Percentiles rank a stretch among this genome's conserved stretches.
Conservation (phyloP, 2,329 filamentous ascomycete genomes). For the Colletotrichum sp. region DNA sequence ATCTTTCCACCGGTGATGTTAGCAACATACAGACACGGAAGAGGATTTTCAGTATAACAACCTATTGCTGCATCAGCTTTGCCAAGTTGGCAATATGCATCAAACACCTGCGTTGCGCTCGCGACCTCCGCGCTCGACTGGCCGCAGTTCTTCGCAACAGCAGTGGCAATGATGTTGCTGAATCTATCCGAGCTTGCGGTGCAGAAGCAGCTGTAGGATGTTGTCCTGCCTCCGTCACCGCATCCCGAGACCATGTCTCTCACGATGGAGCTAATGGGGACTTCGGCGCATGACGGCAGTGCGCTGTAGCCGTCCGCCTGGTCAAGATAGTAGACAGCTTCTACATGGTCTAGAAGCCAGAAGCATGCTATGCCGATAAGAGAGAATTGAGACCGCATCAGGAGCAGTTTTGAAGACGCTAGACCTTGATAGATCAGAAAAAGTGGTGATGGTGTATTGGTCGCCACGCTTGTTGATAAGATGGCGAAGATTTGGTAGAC, state of each 20-base stretch:
- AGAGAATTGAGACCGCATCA: background rate
- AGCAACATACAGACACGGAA: background rate
- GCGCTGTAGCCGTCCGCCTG: background rate
- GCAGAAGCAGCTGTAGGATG: background rate
- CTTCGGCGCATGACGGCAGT: background rate
- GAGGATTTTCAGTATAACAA: fast-evolving
- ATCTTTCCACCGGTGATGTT: background rate
- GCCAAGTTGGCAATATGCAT: background rate
- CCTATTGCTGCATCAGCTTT: background rate
- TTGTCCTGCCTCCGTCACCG: background rate
- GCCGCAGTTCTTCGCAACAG: background rate
- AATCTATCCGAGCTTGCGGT: background rate
- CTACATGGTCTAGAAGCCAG: background rate
- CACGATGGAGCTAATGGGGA: background rate
- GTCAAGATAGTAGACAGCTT: background rate
- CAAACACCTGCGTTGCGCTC: background rate
- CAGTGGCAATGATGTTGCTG: background rate
- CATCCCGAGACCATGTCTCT: background rate
- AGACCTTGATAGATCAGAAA: background rate
- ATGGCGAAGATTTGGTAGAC: background rate
- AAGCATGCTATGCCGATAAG: background rate
- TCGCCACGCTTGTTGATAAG: background rate
- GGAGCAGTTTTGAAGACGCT: background rate
- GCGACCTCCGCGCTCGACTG: background rate
- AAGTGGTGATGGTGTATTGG: too few species aligned